Evolutionary conservation across 257 asterid species (phyloP).

Genomic region (Solanum medicagineum): DNA sequence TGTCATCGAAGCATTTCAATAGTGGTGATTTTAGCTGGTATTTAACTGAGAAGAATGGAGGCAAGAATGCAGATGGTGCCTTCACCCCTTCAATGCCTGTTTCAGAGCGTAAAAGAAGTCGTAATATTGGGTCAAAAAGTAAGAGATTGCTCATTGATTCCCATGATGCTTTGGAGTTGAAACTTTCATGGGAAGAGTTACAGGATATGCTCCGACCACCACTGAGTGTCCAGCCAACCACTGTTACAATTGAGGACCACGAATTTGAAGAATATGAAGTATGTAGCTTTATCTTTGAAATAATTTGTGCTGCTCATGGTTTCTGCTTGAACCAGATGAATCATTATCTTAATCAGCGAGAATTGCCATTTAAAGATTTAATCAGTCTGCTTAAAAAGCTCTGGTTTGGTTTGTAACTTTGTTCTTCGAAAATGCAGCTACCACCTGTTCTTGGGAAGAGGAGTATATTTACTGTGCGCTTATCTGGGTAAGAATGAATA

Average conservation of each 20-base stretch:
- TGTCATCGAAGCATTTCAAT: constrained; percentile 36
- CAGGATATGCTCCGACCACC: constrained; percentile 92
- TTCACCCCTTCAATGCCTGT: constrained; percentile 25
- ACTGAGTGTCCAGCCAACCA: constrained; percentile 48
- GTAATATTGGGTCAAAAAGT: constrained; percentile 80
- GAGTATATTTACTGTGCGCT: constrained; percentile 58
- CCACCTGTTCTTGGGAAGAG: constrained; percentile 87
- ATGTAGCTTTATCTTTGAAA: constrained; percentile 9
- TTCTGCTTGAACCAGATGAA: background rate
- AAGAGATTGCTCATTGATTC: constrained; percentile 71
- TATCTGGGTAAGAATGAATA: constrained; percentile 63
- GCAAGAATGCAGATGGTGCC: constrained; percentile 32
- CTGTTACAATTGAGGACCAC: constrained; percentile 52
- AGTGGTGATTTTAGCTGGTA: constrained; percentile 29
- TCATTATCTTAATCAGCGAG: background rate
- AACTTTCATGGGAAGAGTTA: constrained; percentile 86
- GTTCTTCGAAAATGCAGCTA: constrained; percentile 39
- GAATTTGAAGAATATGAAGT: constrained; percentile 91
- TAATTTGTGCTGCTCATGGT: background rate
- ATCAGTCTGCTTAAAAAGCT: background rate
- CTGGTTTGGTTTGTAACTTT: constrained; percentile 4
- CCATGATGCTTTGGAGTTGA: constrained; percentile 73
- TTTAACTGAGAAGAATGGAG: constrained; percentile 21
- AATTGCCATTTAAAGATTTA: background rate
- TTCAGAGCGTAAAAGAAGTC: constrained; percentile 66